These are phyloP conservation scores for Lojkania enalia DNA, from an alignment of 2,329 filamentous ascomycete species.

Conservation along the genomic window DNA sequence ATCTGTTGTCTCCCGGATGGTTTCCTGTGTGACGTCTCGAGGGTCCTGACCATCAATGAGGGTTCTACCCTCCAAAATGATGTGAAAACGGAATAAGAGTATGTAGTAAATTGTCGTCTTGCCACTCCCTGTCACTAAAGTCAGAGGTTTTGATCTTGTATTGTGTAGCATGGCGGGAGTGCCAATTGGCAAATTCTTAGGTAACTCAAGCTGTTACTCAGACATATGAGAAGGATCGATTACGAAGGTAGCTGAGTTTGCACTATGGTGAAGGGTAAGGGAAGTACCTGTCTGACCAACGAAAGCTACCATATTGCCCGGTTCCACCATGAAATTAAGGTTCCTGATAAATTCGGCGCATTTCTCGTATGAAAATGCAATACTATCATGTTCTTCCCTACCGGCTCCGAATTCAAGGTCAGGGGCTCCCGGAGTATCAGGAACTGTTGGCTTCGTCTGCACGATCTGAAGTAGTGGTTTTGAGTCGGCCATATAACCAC, in stretches of 20 bases:
- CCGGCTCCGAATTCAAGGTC: constrained; percentile 50
- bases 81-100: constrained; percentile 61
- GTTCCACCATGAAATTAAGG: constrained; percentile 51
- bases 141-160: no score
- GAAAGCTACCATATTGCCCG: constrained; percentile 59
- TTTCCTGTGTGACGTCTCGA: constrained; percentile 58
- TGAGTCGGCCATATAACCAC: constrained; percentile 61
- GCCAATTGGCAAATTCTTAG: no score
- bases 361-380: constrained; percentile 57
- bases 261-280: no score
- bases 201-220: no score
- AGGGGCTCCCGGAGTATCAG: constrained; percentile 35
- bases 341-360: constrained; percentile 41
- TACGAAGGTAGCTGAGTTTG: no score
- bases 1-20: constrained; percentile 60
- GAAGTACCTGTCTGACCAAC: constrained; percentile 63
- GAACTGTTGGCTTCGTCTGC: constrained; percentile 57
- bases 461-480: constrained; percentile 61
- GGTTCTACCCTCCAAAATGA: constrained; percentile 56
- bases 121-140: no score
- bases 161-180: no score
- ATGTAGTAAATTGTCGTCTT: constrained; percentile 62
- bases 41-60: constrained; percentile 61
- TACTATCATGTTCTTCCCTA: constrained; percentile 55
- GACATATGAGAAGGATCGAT: no score